Evolutionary conservation across 75 land plant species (phyloP), one percentile per base, ranked within the genome.

Genomic region (Isoetes taiwanensis): DNA sequence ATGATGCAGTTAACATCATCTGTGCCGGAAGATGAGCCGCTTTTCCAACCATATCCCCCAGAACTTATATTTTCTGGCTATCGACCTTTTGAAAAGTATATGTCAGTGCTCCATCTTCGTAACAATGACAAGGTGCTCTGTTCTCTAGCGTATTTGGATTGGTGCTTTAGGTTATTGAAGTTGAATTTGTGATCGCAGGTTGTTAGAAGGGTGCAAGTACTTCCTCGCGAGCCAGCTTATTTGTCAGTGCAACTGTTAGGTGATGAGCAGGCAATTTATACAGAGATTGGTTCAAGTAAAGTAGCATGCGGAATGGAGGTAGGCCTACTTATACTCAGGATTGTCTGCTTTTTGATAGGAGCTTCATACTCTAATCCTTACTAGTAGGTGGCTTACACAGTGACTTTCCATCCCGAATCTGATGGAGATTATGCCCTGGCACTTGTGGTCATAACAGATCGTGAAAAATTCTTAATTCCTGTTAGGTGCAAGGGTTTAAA

Each of bases 241-340:
- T 32, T 69, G 30, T 62, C 69, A 27, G 72, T 69, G 5, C 67
- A 69, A 30, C 35, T 21, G 2, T 54, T 17, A 8, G 40, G 63
- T 40, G 19, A 31, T 43, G 39, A 37, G 0, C 69, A 64, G 23
- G 66, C 58, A 17, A 41, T 63, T 8, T 63, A 46, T 63, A 38
- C 34, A 29, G 67, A 63, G 24, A 30, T 30, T 40, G 72, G 72
- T 21, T 34, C 67, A 0, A 56, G 58, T 38, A 69, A 69, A 56
- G 72, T 69, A 17, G 72, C 72, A 4, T 64, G 69, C 17, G 72
- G 72, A 39, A 69, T 69, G 72, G 67, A 69, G 72, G 72, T 63
- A 56, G 35, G 38, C 28, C 24, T 59, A 6, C 31, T 57, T 17
- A 6, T 37, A 34, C 12, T 24, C 27, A 2, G 2, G 27, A 28